Evolutionary conservation across 805 yeast species (phyloP).

Genomic region (Pichia insulana): DNA sequence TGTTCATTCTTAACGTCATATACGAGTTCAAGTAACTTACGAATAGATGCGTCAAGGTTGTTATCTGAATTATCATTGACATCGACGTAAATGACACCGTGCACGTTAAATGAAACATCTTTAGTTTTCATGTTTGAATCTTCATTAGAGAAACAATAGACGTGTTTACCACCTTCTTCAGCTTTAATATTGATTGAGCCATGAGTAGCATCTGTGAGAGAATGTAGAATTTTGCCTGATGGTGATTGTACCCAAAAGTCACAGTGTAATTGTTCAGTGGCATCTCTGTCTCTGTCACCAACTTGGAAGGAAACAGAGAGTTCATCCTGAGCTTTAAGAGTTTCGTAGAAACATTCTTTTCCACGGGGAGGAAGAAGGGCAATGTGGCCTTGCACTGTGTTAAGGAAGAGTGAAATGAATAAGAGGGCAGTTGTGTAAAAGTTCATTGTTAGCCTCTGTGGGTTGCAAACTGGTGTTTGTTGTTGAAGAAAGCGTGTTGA

Average conservation of each 20-base stretch:
- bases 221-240: slow-evolving; percentile 41
- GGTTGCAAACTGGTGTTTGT: neutral
- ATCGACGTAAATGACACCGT: slow-evolving; percentile 84
- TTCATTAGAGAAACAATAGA: slow-evolving; percentile 90
- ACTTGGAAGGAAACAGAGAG: slow-evolving; percentile 86
- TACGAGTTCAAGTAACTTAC: slow-evolving; percentile 63
- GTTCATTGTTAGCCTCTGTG: neutral
- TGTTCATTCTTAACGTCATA: slow-evolving; percentile 89
- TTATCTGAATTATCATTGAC: slow-evolving; percentile 58
- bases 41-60: slow-evolving; percentile 76
- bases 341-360: slow-evolving; percentile 81
- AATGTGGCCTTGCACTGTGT: slow-evolving; percentile 45
- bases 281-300: slow-evolving; percentile 75
- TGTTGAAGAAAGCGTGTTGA: no score
- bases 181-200: slow-evolving; percentile 73
- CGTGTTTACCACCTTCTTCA: slow-evolving; percentile 59
- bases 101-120: slow-evolving; percentile 92
- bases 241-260: slow-evolving; percentile 51
- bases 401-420: slow-evolving; percentile 5
- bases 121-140: slow-evolving; percentile 60
- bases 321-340: slow-evolving; percentile 74
- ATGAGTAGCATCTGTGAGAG: slow-evolving; percentile 55
- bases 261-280: slow-evolving; percentile 52
- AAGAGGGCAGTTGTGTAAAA: neutral
- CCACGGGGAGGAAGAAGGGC: slow-evolving; percentile 77